These are phyloP conservation scores for Mrakia blollopis DNA, from an alignment of 768 basidiomycete genomes.

Conservation along the genomic window DNA sequence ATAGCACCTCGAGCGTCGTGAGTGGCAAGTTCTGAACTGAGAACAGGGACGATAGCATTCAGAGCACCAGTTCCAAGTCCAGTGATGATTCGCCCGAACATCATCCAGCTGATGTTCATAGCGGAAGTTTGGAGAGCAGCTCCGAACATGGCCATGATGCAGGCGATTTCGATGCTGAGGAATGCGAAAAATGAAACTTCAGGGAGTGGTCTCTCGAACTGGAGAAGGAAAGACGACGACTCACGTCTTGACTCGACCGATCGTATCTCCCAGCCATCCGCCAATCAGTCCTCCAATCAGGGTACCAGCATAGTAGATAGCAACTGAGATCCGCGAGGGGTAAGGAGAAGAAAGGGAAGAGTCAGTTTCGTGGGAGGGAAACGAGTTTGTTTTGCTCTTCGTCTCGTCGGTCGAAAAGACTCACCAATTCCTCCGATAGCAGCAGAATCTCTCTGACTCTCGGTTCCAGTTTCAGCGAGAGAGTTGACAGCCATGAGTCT, in stretches of 20 bases:
- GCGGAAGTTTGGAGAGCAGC: conserved; percentile 36
- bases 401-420: not conserved
- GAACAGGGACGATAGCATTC: conserved; percentile 40
- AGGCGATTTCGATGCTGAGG: conserved; percentile 33
- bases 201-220: no score
- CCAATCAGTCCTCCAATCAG: conserved; percentile 21
- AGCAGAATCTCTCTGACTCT: conserved; percentile 29
- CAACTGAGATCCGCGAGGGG: not conserved
- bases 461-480: not conserved
- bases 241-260: conserved; percentile 19
- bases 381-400: no score
- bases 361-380: not conserved
- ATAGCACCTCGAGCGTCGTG: conserved; percentile 36
- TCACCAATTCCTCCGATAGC: conserved; percentile 28
- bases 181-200: not conserved
- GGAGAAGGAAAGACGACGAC: not conserved
- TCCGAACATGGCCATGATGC: conserved; percentile 35
- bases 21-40: conserved; percentile 36
- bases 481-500: not conserved
- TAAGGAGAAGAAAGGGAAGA: not conserved
- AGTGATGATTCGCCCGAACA: conserved; percentile 36
- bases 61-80: conserved; percentile 36
- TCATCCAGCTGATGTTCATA: conserved; percentile 34
- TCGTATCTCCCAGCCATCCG: conserved; percentile 16
- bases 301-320: conserved; percentile 30